These are phyloP conservation scores for Populus tremula DNA, from an alignment of 345 rosid genomes.

Conservation along the genomic window DNA sequence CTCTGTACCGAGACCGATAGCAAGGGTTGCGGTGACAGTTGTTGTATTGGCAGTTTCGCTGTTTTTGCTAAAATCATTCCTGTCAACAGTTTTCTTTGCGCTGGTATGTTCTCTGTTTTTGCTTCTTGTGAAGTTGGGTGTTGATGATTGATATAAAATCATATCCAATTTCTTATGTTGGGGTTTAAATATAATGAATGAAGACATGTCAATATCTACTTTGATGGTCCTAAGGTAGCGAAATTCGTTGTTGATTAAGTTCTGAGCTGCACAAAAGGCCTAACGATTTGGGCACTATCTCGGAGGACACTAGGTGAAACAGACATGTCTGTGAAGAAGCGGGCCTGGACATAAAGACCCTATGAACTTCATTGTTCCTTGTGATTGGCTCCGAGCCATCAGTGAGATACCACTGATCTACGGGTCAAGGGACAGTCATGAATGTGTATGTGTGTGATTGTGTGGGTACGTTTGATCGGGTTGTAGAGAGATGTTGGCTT, in stretches of 20 bases:
- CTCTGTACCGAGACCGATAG: constrained; percentile 29
- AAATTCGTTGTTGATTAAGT: constrained; percentile 5
- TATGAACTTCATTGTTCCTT: not conserved
- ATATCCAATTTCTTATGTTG: too few relatives aligned
- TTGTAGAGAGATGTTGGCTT: not conserved
- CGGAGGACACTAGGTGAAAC: not conserved
- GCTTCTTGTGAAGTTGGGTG: not conserved
- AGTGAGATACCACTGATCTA: too few relatives aligned
- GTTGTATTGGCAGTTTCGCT: constrained; percentile 47
- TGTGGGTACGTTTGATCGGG: too few relatives aligned
- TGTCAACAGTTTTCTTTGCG: constrained; percentile 67
- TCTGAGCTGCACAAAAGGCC: not conserved
- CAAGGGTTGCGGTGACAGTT: constrained; percentile 21
- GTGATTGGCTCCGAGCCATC: too few relatives aligned
- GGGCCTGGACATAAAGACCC: constrained; percentile 3
- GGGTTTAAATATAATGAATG: too few relatives aligned
- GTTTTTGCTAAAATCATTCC: constrained; percentile 41
- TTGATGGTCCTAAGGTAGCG: not conserved
- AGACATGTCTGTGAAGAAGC: constrained; percentile 7
- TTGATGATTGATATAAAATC: not conserved
- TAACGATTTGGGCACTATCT: constrained; percentile 3
- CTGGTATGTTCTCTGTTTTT: constrained; percentile 46
- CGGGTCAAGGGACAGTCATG: too few relatives aligned
- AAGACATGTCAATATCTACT: too few relatives aligned
- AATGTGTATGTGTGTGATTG: not conserved